A percentile compares a stretch with the other conserved stretches of the same genome.
phyloP scores from a whole-genome alignment of 495 filamentous ascomycete species.

The Talaromyces ruber region DNA sequence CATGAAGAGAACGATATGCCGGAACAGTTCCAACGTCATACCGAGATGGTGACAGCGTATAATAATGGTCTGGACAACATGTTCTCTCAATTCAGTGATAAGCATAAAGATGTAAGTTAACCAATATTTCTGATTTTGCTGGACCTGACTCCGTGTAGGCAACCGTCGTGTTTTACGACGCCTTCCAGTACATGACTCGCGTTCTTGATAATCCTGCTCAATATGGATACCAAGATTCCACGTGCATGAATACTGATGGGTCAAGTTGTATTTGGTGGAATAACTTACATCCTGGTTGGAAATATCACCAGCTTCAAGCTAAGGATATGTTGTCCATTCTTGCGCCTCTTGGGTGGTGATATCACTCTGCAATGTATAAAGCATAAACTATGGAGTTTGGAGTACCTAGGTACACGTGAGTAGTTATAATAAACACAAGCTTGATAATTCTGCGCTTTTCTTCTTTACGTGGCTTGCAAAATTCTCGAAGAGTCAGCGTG shows the following conservation, averaged over 20 bases:
- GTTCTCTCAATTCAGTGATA: conserved; percentile 15
- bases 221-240: conserved; percentile 26
- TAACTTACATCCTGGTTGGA: conserved; percentile 27
- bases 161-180: conserved; percentile 23
- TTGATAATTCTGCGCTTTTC: too few species aligned
- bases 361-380: not conserved
- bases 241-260: conserved; percentile 26
- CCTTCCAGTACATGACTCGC: conserved; percentile 33
- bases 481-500: too few species aligned
- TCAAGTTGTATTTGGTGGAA: conserved; percentile 31
- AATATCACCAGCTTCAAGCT: conserved; percentile 27
- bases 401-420: too few species aligned
- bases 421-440: too few species aligned
- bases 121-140: not conserved
- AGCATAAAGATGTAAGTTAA: conserved; percentile 18
- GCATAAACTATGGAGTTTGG: not conserved
- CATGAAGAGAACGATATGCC: conserved; percentile 13
- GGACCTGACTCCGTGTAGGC: conserved; percentile 8
- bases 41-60: conserved; percentile 22
- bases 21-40: conserved; percentile 14
- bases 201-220: conserved; percentile 44
- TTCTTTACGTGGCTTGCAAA: too few species aligned
- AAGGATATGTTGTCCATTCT: conserved; percentile 29
- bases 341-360: conserved; percentile 23
- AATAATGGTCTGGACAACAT: conserved; percentile 20